Evolutionary conservation across 306 rosid genomes (phyloP), one percentile per base, ranked within the genome.

Genomic region (Trifolium subterraneum): DNA sequence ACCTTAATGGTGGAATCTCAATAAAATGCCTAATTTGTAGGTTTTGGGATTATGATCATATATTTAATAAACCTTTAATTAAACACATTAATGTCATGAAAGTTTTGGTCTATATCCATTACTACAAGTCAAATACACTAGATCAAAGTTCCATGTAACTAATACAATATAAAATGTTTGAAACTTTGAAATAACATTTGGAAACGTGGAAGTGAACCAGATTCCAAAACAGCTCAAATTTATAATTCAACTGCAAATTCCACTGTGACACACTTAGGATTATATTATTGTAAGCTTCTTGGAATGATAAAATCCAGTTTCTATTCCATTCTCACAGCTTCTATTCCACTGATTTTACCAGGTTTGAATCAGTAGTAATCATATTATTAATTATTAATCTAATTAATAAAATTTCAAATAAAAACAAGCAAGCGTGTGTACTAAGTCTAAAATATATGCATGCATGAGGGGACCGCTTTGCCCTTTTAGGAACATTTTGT

Each of bases 251-350:
- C 75, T 11, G 39, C 63, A 58, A 77, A 88, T 78, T 77, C 80
- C 70, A 71, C 52, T 66, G 55, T 78, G 80, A 79, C 70, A 67
- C 73, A 76, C 23, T 69, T 62, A 27, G 73, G 72, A 83, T 83
- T 84, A 72, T 78, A 75, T 35, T 72, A 88, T 79, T 82, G 35
- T 58, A 67, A 79, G 83, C 58, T 75, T 89, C 96, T 92, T 79
- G 84, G 81, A 87, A 88, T 90, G 85, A 85, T 79, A 85, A 88
- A 90, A 88, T 92, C 92, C 98, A 66, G 99, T 87, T 95, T 95
- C 99, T 90, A 95, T 95, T 95, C 99, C 98, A 90, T 95, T 95
- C 96, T 93, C 97, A 90, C 79, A 90, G 93, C 85, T 95, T 95
- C 99, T 95, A 95, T 92, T 95, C 99, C 90, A 90, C 96, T 90